Percentiles rank a stretch among this genome's conserved stretches.
phyloP scores from a whole-genome alignment of 2,329 filamentous ascomycete genomes.

The Penicillium decumbens region DNA sequence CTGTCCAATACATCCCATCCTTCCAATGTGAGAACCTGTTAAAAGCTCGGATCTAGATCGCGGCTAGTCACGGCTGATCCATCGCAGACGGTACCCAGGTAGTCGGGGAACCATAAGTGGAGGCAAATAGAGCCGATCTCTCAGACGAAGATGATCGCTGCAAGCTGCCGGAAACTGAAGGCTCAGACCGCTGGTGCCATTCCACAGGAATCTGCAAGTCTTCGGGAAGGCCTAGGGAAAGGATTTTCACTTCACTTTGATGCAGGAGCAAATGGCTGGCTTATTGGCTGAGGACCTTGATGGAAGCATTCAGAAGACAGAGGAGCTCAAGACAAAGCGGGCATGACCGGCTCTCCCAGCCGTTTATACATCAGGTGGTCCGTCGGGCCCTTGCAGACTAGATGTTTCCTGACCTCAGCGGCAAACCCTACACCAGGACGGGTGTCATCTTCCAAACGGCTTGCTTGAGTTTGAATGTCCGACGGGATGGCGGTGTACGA shows the following conservation, averaged over 20 bases:
- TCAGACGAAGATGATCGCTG: slow-evolving; percentile 13
- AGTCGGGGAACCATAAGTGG: background rate
- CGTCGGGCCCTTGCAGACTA: slow-evolving; percentile 24
- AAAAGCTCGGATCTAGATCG: background rate
- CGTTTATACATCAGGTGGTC: slow-evolving; percentile 22
- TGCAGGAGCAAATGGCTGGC: background rate
- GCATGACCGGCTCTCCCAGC: slow-evolving; percentile 16
- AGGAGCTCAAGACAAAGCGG: background rate
- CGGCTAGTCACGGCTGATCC: slow-evolving; percentile 3
- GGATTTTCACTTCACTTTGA: slow-evolving; percentile 7
- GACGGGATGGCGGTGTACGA: slow-evolving; percentile 26
- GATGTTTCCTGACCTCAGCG: slow-evolving; percentile 11
- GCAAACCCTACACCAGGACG: slow-evolving; percentile 3
- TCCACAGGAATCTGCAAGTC: slow-evolving; percentile 13
- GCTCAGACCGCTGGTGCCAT: slow-evolving; percentile 23
- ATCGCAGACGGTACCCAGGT: background rate
- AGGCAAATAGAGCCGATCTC: slow-evolving; percentile 8
- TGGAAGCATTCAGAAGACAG: background rate
- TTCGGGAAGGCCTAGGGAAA: slow-evolving; percentile 12
- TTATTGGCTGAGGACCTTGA: background rate
- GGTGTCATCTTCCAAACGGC: slow-evolving; percentile 7
- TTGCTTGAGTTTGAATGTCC: slow-evolving; percentile 14
- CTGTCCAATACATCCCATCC: background rate
- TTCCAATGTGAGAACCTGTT: no score
- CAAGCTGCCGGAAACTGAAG: slow-evolving; percentile 19